phyloP scores from a whole-genome alignment of 805 yeast species.

The Starmerella davenportii region DNA sequence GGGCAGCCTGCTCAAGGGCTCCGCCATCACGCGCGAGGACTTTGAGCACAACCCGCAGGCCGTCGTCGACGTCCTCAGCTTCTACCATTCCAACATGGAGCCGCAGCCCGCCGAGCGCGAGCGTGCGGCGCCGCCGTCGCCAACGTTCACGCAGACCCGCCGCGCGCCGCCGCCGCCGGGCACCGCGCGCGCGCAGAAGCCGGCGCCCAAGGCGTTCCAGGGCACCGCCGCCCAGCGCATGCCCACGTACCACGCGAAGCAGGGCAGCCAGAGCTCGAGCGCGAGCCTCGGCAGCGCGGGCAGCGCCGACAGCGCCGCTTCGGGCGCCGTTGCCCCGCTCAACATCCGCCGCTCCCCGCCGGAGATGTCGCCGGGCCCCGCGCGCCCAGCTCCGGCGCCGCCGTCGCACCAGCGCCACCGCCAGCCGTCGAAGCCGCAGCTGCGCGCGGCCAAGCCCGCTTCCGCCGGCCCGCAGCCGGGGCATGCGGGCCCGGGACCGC shows the following conservation, averaged over 20 bases:
- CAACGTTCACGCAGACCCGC: conserved; percentile 9
- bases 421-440: neutral
- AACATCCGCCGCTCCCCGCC: neutral
- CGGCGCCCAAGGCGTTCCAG: neutral
- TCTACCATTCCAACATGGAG: conserved; percentile 31
- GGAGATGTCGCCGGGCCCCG: no score
- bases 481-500: neutral
- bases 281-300: neutral
- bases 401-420: neutral
- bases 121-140: conserved; percentile 3
- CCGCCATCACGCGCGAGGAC: conserved; percentile 76
- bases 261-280: neutral
- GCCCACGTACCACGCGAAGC: neutral
- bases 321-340: neutral
- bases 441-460: neutral
- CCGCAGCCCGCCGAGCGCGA: neutral
- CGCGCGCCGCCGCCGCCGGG: conserved; percentile 14
- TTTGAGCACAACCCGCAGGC: conserved; percentile 88
- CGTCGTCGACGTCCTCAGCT: conserved; percentile 76
- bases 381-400: neutral
- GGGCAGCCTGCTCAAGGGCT: conserved; percentile 64
- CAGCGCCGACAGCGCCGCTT: neutral
- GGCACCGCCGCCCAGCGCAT: neutral
- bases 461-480: neutral
- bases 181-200: neutral